Percentiles rank a stretch among this genome's conserved stretches.
These are phyloP conservation scores for Schizosaccharomyces osmophilus DNA, from an alignment of 805 yeast genomes.

Conservation along the genomic window DNA sequence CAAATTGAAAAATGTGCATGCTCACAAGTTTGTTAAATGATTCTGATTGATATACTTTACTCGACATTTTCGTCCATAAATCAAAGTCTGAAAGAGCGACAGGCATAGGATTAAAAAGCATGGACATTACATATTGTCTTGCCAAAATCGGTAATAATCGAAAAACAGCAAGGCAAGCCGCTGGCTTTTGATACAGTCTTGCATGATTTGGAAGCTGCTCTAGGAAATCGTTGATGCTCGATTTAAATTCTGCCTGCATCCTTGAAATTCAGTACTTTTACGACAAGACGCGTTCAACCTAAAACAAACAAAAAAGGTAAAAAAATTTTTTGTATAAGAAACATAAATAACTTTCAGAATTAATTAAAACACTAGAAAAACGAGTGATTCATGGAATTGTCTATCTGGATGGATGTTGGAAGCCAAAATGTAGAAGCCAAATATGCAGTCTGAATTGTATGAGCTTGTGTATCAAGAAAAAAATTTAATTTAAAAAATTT, in stretches of 20 bases:
- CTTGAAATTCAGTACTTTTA: neutral
- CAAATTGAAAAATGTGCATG: conserved; percentile 48
- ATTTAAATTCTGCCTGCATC: neutral
- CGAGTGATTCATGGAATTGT: no score
- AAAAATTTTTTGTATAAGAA: no score
- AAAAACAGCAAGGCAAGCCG: conserved; percentile 83
- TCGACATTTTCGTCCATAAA: conserved; percentile 39
- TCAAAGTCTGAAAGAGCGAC: conserved; percentile 43
- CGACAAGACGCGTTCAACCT: no score
- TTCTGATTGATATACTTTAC: conserved; percentile 35
- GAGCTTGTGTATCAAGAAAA: no score
- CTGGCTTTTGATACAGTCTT: conserved; percentile 56
- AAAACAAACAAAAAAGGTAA: no score
- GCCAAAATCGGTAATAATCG: conserved; percentile 73
- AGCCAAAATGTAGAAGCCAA: no score
- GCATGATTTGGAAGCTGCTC: conserved; percentile 76
- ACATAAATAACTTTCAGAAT: no score
- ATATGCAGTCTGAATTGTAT: no score
- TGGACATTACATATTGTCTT: conserved; percentile 64
- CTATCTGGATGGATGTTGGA: no score
- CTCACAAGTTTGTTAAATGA: conserved; percentile 55
- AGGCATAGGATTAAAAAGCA: conserved; percentile 61
- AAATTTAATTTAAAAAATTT: no score
- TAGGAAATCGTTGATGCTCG: conserved; percentile 34
- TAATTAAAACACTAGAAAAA: no score